Percentiles rank a stretch among this genome's conserved stretches.
These are phyloP conservation scores for Paxillus rubicundulus DNA, from an alignment of 768 basidiomycete genomes.

Conservation along the genomic window DNA sequence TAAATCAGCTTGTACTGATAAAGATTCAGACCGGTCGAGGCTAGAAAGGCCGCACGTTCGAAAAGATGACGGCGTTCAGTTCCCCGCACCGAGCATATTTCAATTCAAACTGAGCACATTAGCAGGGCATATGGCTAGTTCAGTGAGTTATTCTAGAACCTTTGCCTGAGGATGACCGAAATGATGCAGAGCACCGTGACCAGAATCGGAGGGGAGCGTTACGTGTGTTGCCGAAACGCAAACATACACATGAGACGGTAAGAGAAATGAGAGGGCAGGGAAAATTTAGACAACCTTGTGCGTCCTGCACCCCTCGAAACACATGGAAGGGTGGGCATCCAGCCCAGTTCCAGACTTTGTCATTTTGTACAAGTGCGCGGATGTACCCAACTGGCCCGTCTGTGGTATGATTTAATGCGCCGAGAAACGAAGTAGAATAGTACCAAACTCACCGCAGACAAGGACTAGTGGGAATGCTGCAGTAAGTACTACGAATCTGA, in stretches of 20 bases:
- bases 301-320: background rate
- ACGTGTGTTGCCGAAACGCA: slow-evolving; percentile 13
- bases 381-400: background rate
- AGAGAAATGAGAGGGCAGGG: slow-evolving; percentile 10
- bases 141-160: background rate
- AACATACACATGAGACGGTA: slow-evolving; percentile 15
- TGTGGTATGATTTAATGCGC: too few species aligned
- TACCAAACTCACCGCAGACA: background rate
- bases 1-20: slow-evolving; percentile 5
- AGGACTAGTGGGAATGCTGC: too few species aligned
- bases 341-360: background rate
- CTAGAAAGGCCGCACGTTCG: slow-evolving; percentile 6
- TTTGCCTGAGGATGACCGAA: background rate
- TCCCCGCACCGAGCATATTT: slow-evolving; percentile 12
- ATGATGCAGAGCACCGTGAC: slow-evolving; percentile 3
- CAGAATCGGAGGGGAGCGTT: slow-evolving; percentile 11
- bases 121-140: background rate
- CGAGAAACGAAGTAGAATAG: background rate
- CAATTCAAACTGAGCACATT: slow-evolving; percentile 12
- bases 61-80: background rate
- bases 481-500: too few species aligned
- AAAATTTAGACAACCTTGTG: slow-evolving; percentile 3
- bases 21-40: slow-evolving; percentile 21
- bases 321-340: slow-evolving; percentile 1
- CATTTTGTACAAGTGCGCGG: background rate